phyloP scores from a whole-genome alignment of 2,329 filamentous ascomycete genomes.

The Didymella lethalis region DNA sequence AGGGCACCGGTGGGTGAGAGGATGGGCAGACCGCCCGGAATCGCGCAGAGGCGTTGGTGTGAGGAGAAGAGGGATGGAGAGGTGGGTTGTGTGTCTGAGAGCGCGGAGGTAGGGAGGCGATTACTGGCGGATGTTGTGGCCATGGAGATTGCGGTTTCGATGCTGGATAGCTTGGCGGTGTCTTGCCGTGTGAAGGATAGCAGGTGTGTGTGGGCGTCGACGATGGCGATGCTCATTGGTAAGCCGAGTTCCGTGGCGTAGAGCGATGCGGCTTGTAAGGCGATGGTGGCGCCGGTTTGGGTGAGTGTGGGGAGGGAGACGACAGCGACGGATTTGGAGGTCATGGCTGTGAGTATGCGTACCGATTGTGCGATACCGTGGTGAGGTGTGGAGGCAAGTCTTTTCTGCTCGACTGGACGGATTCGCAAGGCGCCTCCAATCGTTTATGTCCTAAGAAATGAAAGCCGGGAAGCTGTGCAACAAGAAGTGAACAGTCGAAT shows the following conservation, averaged over 20 bases:
- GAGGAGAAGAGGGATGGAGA: constrained; percentile 57
- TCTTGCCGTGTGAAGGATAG: constrained; percentile 59
- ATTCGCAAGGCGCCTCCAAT: no score
- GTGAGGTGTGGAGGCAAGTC: no score
- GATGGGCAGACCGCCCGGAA: constrained; percentile 62
- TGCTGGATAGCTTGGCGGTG: constrained; percentile 58
- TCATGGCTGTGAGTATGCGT: constrained; percentile 15
- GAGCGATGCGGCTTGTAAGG: constrained; percentile 39
- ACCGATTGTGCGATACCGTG: neutral
- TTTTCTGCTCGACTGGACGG: no score
- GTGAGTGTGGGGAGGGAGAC: constrained; percentile 40
- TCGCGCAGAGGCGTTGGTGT: constrained; percentile 59
- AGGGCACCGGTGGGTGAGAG: constrained; percentile 55
- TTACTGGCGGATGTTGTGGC: constrained; percentile 64
- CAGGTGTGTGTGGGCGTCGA: constrained; percentile 54
- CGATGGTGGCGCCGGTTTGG: constrained; percentile 40
- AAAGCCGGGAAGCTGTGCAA: no score
- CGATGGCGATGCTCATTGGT: constrained; percentile 58
- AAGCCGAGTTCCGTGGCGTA: constrained; percentile 39
- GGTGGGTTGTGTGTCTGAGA: constrained; percentile 58
- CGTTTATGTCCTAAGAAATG: no score
- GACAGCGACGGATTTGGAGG: constrained; percentile 25
- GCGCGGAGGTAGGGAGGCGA: constrained; percentile 58
- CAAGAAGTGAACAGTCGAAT: neutral
- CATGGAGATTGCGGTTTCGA: constrained; percentile 68